Evolutionary conservation across 2,329 filamentous ascomycete species (phyloP), one percentile per base, ranked within the genome.

Genomic region (Alternaria hordeiaustralica): DNA sequence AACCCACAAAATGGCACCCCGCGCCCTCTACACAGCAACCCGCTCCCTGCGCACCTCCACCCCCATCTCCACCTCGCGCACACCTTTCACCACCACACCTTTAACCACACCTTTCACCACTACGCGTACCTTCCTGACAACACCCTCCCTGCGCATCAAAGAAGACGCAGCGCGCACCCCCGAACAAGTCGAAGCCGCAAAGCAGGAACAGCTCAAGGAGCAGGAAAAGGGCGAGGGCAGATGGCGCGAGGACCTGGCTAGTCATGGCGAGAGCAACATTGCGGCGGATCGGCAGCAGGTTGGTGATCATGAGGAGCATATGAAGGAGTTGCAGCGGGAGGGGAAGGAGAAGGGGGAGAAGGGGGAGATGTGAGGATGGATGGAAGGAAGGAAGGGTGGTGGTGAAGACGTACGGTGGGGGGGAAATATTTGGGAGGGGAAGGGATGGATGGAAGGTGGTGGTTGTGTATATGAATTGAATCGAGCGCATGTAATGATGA

Each of bases 311-410:
- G 77, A 75, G 12, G 64, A 75, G 49, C 82, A 83, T 62, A 83
- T 84, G 62, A 73, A 79, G 68, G 76, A 83, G 18, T 61, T 84
- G 66, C 83, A 84, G 70, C 74, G 83, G 71, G 71, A 84, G 73
- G 81, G 79, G 3, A 78, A 76, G 63, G 69, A 78, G 64, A 76
- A 82, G 74, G 75, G 76, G 5, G 76, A 84, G 71, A 75, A 81
- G 66, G 80, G 76, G 11, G 63, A 76, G 41, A 51, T 78, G 43
- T 72, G 59, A 55, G 25, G 10, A n/a, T 23, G 5, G 15, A 7
- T 6, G 13, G 2, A 5, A 6, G 50, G n/a, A 50, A 13, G 5
- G 25, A 49, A 18, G 18, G 28, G 28, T 6, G 28, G 25, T 33
- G 13, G 23, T 33, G 12, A 9, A 20, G 6, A 20, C n/a, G 10